Evolutionary conservation across 208 protist genomes (phyloP).

Genomic region (Phytomonas sp.): DNA sequence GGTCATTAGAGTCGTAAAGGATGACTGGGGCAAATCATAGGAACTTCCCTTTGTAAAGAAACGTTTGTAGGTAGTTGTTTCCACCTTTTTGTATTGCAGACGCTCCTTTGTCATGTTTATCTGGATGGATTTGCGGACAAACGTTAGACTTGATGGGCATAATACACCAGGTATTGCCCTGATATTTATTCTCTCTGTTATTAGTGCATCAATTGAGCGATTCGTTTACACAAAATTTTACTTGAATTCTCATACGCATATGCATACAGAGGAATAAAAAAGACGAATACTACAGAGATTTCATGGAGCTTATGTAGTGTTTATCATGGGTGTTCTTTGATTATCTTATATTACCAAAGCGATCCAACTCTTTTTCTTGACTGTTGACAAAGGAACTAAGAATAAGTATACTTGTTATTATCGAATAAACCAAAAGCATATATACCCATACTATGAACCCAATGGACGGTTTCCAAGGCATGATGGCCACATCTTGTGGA

Average conservation of each 20-base stretch:
- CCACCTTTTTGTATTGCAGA: neutral
- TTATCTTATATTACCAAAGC: neutral
- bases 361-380: too few species aligned
- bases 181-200: neutral
- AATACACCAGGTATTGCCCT: neutral
- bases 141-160: neutral
- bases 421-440: neutral
- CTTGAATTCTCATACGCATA: neutral
- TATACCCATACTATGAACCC: neutral
- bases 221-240: neutral
- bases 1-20: neutral
- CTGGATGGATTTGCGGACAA: neutral
- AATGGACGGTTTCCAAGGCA: constrained; percentile 1
- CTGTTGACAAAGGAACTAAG: neutral
- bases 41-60: neutral
- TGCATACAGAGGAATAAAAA: neutral
- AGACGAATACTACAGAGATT: neutral
- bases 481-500: neutral
- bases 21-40: neutral
- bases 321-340: neutral
- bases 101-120: neutral
- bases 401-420: neutral
- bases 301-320: neutral
- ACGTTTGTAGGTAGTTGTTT: neutral
- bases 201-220: neutral